Base-by-base conservation (phyloP, 139 green algal species). In the Desmodesmus armatus region DNA sequence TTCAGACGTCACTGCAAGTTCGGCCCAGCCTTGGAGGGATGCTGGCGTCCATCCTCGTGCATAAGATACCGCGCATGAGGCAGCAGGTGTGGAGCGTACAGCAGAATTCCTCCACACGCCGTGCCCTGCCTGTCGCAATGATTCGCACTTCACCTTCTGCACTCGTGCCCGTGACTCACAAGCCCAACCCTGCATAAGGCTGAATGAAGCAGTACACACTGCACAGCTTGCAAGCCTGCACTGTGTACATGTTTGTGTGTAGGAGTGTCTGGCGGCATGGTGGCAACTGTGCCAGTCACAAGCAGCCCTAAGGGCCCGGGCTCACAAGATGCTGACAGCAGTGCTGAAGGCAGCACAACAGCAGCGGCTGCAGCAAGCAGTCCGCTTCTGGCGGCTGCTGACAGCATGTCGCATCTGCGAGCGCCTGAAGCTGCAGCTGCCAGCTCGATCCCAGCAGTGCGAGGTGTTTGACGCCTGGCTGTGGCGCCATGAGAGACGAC, bases 401-500 rank as follows among this genome's bases (percentile, higher is more conserved):
- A 39, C 78, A 21, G 39, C 66, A 41, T n/a, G 40, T 2, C 21
- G 1, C 17, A 7, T 39, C 25, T 77, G 62, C 33, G 90, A 91
- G 80, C 86, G 87, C 27, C 83, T 93, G 43, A 5, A 37, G 21
- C 81, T 93, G 9, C 40, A 60, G 35, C 74, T 84, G 51, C 90
- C 87, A 5, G 63, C 91, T 23, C 91, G 90, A 51, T 40, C 84
- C 3, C 83, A 85, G 19, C 86, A 66, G 21, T 75, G 87, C 23
- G 17, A 73, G 3, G 40, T 70, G 47, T 91, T 86, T 89, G 90
- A 93, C 67, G 55, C 31, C 0, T 93, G 90, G 90, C 86, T 91
- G 67, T 91, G 86, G 67, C 82, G 88, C 60, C 90, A 93, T 80
- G 85, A 82, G 35, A 83, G 87, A 25, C 82, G 53, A 3, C 63